These are phyloP conservation scores for Rhizodiscina lignyota DNA, from an alignment of 495 filamentous ascomycete species.

Conservation along the genomic window DNA sequence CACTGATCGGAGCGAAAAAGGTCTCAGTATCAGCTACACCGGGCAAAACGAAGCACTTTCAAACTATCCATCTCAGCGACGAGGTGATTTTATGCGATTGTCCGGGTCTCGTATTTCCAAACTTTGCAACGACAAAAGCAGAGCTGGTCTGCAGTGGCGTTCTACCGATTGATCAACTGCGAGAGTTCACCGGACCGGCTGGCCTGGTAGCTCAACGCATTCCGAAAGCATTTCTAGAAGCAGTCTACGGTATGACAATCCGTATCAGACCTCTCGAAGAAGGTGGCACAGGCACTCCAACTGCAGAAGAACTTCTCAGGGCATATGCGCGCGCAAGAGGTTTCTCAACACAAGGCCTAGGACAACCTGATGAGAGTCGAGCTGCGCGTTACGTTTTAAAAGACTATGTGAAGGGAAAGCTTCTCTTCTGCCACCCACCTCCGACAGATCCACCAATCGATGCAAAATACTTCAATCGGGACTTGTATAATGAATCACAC, in stretches of 20 bases:
- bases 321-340: slow-evolving; percentile 82
- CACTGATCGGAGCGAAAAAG: slow-evolving; percentile 92
- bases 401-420: slow-evolving; percentile 93
- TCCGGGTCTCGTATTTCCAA: slow-evolving; percentile 95
- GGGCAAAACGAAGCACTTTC: slow-evolving; percentile 98
- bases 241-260: slow-evolving; percentile 86
- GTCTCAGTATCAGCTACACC: slow-evolving; percentile 95
- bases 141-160: slow-evolving; percentile 94
- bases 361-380: slow-evolving; percentile 82
- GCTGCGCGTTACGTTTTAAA: slow-evolving; percentile 86
- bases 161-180: slow-evolving; percentile 90
- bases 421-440: slow-evolving; percentile 82
- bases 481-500: slow-evolving; percentile 67
- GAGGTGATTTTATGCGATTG: slow-evolving; percentile 92
- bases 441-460: slow-evolving; percentile 52
- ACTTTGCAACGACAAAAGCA: slow-evolving; percentile 92
- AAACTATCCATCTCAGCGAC: slow-evolving; percentile 87
- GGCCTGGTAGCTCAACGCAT: slow-evolving; percentile 78
- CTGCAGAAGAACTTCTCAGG: slow-evolving; percentile 68
- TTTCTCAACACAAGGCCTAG: slow-evolving; percentile 72
- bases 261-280: slow-evolving; percentile 68
- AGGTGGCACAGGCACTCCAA: slow-evolving; percentile 81
- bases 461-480: slow-evolving; percentile 62
- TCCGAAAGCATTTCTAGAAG: slow-evolving; percentile 79
- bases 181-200: slow-evolving; percentile 83